A percentile compares a stretch with the other conserved stretches of the same genome.
Conservation (phyloP, 2,329 filamentous ascomycete species). For the Emmonsiellopsis sp. region DNA sequence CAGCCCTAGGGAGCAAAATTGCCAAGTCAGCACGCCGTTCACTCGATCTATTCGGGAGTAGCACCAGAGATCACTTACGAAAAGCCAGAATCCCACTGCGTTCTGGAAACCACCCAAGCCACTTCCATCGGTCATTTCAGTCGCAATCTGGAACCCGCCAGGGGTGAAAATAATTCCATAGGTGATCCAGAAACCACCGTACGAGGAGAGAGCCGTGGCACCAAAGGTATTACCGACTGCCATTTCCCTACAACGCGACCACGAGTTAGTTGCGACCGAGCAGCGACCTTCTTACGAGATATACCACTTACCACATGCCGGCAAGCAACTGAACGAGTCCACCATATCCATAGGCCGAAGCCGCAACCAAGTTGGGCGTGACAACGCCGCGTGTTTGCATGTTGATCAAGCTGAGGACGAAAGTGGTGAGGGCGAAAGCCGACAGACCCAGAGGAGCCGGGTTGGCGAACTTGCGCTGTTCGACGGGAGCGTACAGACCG, state of each 20-base stretch:
- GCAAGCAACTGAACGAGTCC: slow-evolving; percentile 70
- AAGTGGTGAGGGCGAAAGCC: slow-evolving; percentile 76
- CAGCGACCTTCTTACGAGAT: not conserved
- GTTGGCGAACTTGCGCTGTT: slow-evolving; percentile 64
- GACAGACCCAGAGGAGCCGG: slow-evolving; percentile 67
- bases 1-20: slow-evolving; percentile 44
- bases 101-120: slow-evolving; percentile 41
- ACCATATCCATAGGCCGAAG: slow-evolving; percentile 64
- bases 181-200: slow-evolving; percentile 75
- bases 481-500: slow-evolving; percentile 56
- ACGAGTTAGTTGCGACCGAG: not conserved
- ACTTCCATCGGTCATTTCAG: slow-evolving; percentile 29
- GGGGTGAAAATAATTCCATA: slow-evolving; percentile 65
- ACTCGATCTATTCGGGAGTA: not conserved
- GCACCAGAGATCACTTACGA: slow-evolving; percentile 30
- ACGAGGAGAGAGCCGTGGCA: slow-evolving; percentile 71
- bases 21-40: not conserved
- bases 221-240: slow-evolving; percentile 81
- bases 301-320: slow-evolving; percentile 66
- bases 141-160: slow-evolving; percentile 53
- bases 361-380: slow-evolving; percentile 58
- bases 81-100: slow-evolving; percentile 65
- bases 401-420: slow-evolving; percentile 68
- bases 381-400: slow-evolving; percentile 53
- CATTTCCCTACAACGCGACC: slow-evolving; percentile 56